phyloP scores from a whole-genome alignment of 441 rosid species.

The Populus hybrid region DNA sequence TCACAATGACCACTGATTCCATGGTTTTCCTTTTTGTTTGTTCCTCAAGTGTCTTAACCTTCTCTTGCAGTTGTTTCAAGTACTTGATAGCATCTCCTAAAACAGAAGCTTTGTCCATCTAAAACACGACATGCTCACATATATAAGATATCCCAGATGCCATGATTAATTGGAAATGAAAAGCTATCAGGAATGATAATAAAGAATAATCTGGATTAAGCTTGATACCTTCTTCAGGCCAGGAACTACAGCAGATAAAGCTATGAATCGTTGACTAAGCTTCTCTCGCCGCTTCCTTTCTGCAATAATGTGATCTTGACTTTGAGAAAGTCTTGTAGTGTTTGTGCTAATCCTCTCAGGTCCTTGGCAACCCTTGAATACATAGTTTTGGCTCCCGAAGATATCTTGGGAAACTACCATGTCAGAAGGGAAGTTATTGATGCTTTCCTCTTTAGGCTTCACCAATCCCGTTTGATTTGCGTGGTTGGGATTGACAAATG shows the following conservation, averaged over 20 bases:
- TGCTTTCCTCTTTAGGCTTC: constrained; percentile 49
- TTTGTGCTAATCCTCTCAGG: constrained; percentile 26
- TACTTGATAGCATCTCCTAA: constrained; percentile 80
- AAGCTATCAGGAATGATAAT: not conserved
- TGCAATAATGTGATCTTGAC: constrained; percentile 77
- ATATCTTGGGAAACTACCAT: constrained; percentile 29
- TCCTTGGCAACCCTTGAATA: constrained; percentile 30
- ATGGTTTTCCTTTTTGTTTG: constrained; percentile 45
- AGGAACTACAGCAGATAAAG: constrained; percentile 75
- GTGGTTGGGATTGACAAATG: constrained; percentile 27
- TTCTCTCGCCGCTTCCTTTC: constrained; percentile 87
- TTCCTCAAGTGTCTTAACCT: constrained; percentile 61
- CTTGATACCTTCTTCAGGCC: constrained; percentile 74
- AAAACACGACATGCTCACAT: not conserved
- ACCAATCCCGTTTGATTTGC: constrained; percentile 28
- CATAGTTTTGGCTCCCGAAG: constrained; percentile 33
- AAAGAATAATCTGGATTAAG: not conserved
- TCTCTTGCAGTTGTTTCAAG: constrained; percentile 73
- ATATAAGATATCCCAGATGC: not conserved
- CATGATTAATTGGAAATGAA: not conserved
- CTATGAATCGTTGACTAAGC: constrained; percentile 80
- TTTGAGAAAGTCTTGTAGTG: constrained; percentile 31
- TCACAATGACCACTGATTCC: constrained; percentile 62
- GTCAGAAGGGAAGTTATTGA: constrained; percentile 24
- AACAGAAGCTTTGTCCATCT: constrained; percentile 93